These are phyloP conservation scores for Komagataella pseudopastoris DNA, from an alignment of 805 yeast genomes.

Conservation along the genomic window DNA sequence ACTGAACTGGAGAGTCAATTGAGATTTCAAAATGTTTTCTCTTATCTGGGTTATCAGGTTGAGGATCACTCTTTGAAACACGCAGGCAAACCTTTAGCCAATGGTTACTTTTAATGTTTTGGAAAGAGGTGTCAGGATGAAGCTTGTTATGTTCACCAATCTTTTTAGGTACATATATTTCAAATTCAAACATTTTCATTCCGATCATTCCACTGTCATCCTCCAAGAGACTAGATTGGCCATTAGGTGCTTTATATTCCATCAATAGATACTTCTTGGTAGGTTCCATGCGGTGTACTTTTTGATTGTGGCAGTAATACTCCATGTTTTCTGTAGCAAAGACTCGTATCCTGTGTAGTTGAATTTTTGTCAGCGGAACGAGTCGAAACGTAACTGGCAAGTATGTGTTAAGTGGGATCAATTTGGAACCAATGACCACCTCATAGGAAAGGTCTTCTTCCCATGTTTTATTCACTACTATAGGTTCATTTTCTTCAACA, in stretches of 20 bases:
- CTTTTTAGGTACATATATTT: conserved; percentile 68
- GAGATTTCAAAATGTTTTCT: conserved; percentile 89
- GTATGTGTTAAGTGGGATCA: conserved; percentile 70
- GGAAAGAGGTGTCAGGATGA: conserved; percentile 80
- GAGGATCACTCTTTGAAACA: conserved; percentile 52
- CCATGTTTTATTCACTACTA: conserved; percentile 85
- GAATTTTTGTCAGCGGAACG: conserved; percentile 78
- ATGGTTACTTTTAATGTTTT: conserved; percentile 78
- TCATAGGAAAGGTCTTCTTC: conserved; percentile 86
- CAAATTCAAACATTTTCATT: conserved; percentile 74
- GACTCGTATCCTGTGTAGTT: conserved; percentile 74
- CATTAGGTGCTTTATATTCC: conserved; percentile 60
- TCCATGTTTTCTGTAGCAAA: conserved; percentile 83
- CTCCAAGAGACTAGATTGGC: conserved; percentile 32
- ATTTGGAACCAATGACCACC: conserved; percentile 81
- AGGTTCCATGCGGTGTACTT: conserved; percentile 90
- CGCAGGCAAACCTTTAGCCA: conserved; percentile 89
- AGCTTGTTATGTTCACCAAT: conserved; percentile 40
- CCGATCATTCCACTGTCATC: conserved; percentile 39
- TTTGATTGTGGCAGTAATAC: conserved; percentile 74
- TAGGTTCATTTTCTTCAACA: conserved; percentile 86
- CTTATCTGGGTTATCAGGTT: conserved; percentile 28
- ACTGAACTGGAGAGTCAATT: conserved; percentile 88
- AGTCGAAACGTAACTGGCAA: conserved; percentile 77
- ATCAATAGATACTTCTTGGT: conserved; percentile 63